Evolutionary conservation across 148 eudicot genomes (phyloP).

Genomic region (Simmondsia chinensis): DNA sequence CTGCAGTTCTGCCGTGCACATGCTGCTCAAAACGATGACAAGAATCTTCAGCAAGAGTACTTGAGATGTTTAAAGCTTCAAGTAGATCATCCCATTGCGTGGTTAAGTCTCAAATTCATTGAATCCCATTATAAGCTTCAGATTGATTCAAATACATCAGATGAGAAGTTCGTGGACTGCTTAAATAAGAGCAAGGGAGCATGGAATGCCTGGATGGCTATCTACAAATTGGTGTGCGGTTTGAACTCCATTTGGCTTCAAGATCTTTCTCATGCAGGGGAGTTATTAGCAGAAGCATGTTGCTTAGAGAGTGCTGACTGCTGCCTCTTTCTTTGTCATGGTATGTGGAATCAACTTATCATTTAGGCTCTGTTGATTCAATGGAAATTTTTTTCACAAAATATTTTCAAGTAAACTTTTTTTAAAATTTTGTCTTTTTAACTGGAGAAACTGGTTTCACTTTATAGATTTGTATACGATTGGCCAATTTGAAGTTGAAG

Average conservation of each 20-base stretch:
- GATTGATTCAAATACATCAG: conserved; percentile 22
- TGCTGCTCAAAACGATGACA: conserved; percentile 43
- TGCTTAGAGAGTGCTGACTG: conserved; percentile 56
- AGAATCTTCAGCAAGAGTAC: conserved; percentile 35
- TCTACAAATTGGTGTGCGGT: conserved; percentile 59
- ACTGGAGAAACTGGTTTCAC: too few species aligned
- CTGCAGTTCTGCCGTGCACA: conserved; percentile 81
- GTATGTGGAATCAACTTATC: conserved; percentile 23
- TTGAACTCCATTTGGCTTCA: conserved; percentile 37
- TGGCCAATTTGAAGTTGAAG: too few species aligned
- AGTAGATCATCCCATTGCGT: conserved; percentile 69
- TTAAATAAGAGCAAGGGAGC: conserved; percentile 37
- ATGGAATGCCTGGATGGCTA: conserved; percentile 61
- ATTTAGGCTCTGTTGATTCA: too few species aligned
- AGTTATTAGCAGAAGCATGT: conserved; percentile 62
- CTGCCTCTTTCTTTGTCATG: conserved; percentile 67
- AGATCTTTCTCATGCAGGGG: conserved; percentile 59
- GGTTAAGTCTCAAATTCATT: conserved; percentile 65
- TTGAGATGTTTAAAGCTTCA: conserved; percentile 61
- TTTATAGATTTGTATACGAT: too few species aligned
- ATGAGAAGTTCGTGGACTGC: conserved; percentile 47
- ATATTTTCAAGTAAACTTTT: background rate
- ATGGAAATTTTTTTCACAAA: background rate
- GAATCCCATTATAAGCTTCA: conserved; percentile 48
- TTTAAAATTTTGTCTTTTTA: background rate